Conservation (phyloP, 129 eudicot species). For the Pulicaria dysenterica region DNA sequence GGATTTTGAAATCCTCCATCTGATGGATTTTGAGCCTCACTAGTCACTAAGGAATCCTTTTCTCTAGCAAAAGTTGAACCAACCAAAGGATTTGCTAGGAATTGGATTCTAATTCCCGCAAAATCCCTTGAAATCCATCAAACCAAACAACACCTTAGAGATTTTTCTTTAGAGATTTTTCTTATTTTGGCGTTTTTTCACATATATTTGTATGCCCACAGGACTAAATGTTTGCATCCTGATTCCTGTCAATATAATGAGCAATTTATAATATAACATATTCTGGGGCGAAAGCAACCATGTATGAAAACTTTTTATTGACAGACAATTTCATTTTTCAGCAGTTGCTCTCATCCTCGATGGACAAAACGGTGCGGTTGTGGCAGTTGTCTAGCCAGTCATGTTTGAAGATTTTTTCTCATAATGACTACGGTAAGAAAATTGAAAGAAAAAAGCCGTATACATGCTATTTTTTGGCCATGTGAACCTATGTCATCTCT, state of each 20-base stretch:
- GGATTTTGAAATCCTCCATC: too few species aligned
- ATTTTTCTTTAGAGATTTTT: too few species aligned
- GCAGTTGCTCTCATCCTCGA: slow-evolving; percentile 96
- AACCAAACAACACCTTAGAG: too few species aligned
- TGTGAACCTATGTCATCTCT: background rate
- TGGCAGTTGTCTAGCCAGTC: slow-evolving; percentile 90
- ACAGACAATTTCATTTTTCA: slow-evolving; percentile 45
- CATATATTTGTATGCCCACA: background rate
- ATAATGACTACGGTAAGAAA: slow-evolving; percentile 89
- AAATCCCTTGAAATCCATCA: too few species aligned
- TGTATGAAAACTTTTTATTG: slow-evolving; percentile 26
- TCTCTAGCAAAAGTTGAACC: too few species aligned
- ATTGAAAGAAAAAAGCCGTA: background rate
- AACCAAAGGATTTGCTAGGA: too few species aligned
- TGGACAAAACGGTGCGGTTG: slow-evolving; percentile 97
- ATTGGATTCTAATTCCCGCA: too few species aligned
- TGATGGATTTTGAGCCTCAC: too few species aligned
- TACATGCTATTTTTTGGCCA: background rate
- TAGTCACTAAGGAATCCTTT: too few species aligned
- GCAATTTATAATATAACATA: background rate
- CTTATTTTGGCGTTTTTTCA: slow-evolving; percentile 6
- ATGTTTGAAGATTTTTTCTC: slow-evolving; percentile 92
- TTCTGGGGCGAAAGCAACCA: slow-evolving; percentile 11
- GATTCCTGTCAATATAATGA: background rate
- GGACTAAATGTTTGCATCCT: slow-evolving; percentile 25